Percentiles rank a stretch among this genome's conserved stretches.
Conservation (phyloP, 2,329 filamentous ascomycete genomes). For the Microcyclosporella mali region DNA sequence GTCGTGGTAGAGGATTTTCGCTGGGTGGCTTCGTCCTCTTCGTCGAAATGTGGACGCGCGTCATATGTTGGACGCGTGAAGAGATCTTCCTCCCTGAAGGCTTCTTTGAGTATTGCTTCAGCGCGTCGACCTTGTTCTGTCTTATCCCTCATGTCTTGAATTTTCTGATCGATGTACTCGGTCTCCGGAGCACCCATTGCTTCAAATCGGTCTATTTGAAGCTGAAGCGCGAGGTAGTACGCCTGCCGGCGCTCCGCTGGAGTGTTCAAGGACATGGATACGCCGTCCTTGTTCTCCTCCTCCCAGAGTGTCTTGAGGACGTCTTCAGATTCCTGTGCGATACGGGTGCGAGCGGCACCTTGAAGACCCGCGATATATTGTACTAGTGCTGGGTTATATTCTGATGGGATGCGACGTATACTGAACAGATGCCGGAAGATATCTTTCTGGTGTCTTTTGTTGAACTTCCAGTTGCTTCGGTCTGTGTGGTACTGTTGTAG, state of each 20-base stretch:
- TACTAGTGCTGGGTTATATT: constrained; percentile 63
- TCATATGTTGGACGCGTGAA: background rate
- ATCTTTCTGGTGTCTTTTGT: constrained; percentile 83
- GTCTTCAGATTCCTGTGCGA: constrained; percentile 61
- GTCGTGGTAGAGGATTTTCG: constrained; percentile 1
- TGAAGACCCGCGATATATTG: constrained; percentile 74
- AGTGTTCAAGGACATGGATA: constrained; percentile 39
- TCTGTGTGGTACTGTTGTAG: constrained; percentile 67
- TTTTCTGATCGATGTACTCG: constrained; percentile 31
- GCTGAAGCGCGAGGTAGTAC: constrained; percentile 33
- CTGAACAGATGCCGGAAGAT: constrained; percentile 79
- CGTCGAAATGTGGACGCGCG: background rate
- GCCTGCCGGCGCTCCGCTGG: constrained; percentile 31
- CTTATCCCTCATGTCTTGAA: constrained; percentile 30
- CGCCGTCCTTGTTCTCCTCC: constrained; percentile 33
- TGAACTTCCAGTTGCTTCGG: constrained; percentile 81
- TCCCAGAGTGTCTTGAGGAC: constrained; percentile 54
- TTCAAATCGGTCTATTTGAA: constrained; percentile 23
- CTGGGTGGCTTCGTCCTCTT: background rate
- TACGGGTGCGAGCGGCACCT: constrained; percentile 60
- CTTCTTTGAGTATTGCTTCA: constrained; percentile 14
- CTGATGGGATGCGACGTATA: constrained; percentile 61
- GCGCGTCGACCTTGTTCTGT: constrained; percentile 24
- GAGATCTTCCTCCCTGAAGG: background rate
- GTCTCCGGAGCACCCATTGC: constrained; percentile 23